These are phyloP conservation scores for Filobasidium wieringae DNA, from an alignment of 768 basidiomycete genomes.

Conservation along the genomic window DNA sequence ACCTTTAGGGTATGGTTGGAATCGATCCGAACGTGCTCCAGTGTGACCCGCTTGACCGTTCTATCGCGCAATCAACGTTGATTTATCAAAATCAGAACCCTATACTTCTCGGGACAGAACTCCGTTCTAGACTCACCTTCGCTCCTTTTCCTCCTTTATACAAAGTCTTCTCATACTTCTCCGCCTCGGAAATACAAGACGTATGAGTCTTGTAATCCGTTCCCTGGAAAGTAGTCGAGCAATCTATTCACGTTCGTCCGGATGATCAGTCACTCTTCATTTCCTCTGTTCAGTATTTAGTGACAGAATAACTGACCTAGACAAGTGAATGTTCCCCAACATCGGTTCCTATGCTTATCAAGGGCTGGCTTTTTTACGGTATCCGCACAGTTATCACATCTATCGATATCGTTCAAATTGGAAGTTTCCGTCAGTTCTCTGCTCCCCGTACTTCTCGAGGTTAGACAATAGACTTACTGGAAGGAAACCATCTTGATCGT, in stretches of 20 bases:
- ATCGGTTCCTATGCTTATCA: conserved; percentile 52
- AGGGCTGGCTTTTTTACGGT: conserved; percentile 89
- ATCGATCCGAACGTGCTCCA: background rate
- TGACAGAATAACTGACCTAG: conserved; percentile 22
- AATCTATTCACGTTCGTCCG: conserved; percentile 66
- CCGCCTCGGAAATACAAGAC: conserved; percentile 74
- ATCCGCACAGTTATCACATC: conserved; percentile 73
- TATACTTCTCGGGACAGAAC: background rate
- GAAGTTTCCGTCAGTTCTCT: background rate
- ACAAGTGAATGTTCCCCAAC: conserved; percentile 35
- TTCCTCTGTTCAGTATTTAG: background rate
- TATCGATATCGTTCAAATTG: conserved; percentile 24
- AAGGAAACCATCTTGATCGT: conserved; percentile 55
- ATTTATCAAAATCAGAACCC: background rate
- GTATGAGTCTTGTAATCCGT: conserved; percentile 73
- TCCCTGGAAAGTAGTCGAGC: conserved; percentile 66
- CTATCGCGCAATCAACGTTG: background rate
- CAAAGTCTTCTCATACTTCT: conserved; percentile 79
- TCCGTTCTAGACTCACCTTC: conserved; percentile 39
- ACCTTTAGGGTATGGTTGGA: conserved; percentile 5
- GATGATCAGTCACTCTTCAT: background rate
- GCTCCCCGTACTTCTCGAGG: no score
- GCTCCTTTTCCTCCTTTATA: conserved; percentile 83
- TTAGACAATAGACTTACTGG: conserved; percentile 44
- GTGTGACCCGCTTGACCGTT: background rate